A percentile compares a stretch with the other conserved stretches of the same genome.
Conservation (phyloP, 2,329 filamentous ascomycete genomes). For the Botrytis fabae region DNA sequence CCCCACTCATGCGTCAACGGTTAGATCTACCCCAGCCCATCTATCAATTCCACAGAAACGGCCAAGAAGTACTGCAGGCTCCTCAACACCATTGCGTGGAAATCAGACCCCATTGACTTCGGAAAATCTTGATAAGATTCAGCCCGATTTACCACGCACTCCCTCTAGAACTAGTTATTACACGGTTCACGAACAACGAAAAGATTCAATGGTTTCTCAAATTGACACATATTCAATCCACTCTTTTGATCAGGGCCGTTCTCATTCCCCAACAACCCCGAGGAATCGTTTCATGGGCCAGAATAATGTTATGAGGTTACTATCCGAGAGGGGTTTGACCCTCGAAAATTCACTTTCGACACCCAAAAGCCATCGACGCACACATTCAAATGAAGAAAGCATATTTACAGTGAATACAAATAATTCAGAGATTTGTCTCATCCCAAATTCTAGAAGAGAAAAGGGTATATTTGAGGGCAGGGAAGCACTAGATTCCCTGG, state of each 20-base stretch:
- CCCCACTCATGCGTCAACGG: slow-evolving; percentile 29
- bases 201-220: slow-evolving; percentile 56
- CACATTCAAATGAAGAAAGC: slow-evolving; percentile 45
- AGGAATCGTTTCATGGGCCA: slow-evolving; percentile 39
- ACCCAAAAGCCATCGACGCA: slow-evolving; percentile 39
- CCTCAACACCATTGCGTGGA: slow-evolving; percentile 40
- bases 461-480: slow-evolving; percentile 36
- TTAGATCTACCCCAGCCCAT: slow-evolving; percentile 33
- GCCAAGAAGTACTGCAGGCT: slow-evolving; percentile 36
- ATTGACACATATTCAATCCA: slow-evolving; percentile 57
- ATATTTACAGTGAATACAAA: slow-evolving; percentile 62
- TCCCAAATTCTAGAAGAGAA: slow-evolving; percentile 39
- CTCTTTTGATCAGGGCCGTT: slow-evolving; percentile 46
- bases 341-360: slow-evolving; percentile 29
- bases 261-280: slow-evolving; percentile 47
- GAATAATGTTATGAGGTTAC: slow-evolving; percentile 40
- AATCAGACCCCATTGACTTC: slow-evolving; percentile 46
- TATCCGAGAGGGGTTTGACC: slow-evolving; percentile 42
- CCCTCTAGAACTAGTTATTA: slow-evolving; percentile 52
- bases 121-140: slow-evolving; percentile 41
- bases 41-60: slow-evolving; percentile 40
- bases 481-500: slow-evolving; percentile 35
- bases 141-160: slow-evolving; percentile 39
- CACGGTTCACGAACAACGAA: slow-evolving; percentile 52
- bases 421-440: slow-evolving; percentile 37